Conservation (phyloP, 495 filamentous ascomycete species). For the Pyrenopolyporus hunteri region DNA sequence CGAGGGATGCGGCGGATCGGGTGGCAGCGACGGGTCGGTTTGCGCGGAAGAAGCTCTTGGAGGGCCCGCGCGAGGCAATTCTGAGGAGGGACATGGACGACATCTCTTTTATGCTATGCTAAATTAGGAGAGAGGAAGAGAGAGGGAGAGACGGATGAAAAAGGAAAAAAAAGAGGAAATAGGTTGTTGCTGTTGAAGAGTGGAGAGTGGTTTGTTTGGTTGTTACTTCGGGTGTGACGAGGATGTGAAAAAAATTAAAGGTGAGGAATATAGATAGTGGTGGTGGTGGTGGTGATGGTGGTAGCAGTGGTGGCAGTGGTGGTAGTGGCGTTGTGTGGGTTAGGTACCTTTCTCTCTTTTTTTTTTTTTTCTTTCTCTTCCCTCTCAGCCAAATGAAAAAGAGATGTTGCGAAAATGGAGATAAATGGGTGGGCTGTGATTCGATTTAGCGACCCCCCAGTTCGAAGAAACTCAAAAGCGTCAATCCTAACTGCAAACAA, state of each 20-base stretch:
- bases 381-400: constrained; percentile 2
- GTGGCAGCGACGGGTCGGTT: constrained; percentile 64
- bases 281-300: too few relatives aligned
- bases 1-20: constrained; percentile 54
- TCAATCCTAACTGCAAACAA: constrained; percentile 24
- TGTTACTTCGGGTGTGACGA: not conserved
- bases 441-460: constrained; percentile 11
- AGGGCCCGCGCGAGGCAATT: constrained; percentile 70
- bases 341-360: not conserved
- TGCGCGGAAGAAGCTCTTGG: constrained; percentile 66
- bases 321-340: not conserved
- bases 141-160: constrained; percentile 2
- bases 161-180: constrained; percentile 15
- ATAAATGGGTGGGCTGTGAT: constrained; percentile 1
- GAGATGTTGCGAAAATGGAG: constrained; percentile 7
- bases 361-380: not conserved
- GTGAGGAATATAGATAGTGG: not conserved
- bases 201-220: too few relatives aligned
- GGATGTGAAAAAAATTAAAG: not conserved
- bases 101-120: constrained; percentile 47
- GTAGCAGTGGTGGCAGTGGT: too few relatives aligned
- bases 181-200: not conserved
- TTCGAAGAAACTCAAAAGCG: not conserved
- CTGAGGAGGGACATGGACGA: constrained; percentile 73
- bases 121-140: too few relatives aligned